Conservation (phyloP, 306 rosid species). For the Notholithocarpus densiflorus region DNA sequence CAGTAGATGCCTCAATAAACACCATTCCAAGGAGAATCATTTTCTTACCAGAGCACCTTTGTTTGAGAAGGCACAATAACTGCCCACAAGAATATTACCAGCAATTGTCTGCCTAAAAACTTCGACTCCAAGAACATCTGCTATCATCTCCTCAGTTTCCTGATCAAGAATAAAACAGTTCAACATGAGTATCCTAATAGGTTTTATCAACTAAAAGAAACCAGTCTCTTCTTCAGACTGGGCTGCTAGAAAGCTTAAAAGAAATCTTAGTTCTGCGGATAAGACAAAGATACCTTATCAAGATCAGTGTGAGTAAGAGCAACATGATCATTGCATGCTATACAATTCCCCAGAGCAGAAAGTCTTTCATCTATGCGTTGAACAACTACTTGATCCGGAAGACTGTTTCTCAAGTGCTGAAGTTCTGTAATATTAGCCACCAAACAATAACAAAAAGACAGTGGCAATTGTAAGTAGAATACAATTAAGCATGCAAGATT, state of each 20-base stretch:
- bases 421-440: constrained; percentile 54
- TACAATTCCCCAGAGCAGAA: constrained; percentile 91
- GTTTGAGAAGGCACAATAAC: constrained; percentile 81
- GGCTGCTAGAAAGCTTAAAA: neutral
- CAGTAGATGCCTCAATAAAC: neutral
- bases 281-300: constrained; percentile 53
- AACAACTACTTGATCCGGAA: constrained; percentile 86
- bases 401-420: constrained; percentile 90
- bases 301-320: constrained; percentile 97
- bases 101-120: constrained; percentile 96
- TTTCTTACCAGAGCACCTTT: constrained; percentile 87
- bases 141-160: constrained; percentile 93
- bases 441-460: constrained; percentile 7
- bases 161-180: constrained; percentile 30
- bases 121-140: constrained; percentile 95
- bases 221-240: neutral
- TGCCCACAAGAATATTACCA: constrained; percentile 87
- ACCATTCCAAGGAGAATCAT: neutral
- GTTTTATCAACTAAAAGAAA: neutral
- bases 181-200: constrained; percentile 7
- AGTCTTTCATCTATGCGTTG: constrained; percentile 88
- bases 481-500: neutral
- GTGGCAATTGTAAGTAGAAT: constrained; percentile 8
- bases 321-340: constrained; percentile 92
- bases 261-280: neutral